Conservation (phyloP, 805 yeast genomes). For the Metschnikowia continentalis region DNA sequence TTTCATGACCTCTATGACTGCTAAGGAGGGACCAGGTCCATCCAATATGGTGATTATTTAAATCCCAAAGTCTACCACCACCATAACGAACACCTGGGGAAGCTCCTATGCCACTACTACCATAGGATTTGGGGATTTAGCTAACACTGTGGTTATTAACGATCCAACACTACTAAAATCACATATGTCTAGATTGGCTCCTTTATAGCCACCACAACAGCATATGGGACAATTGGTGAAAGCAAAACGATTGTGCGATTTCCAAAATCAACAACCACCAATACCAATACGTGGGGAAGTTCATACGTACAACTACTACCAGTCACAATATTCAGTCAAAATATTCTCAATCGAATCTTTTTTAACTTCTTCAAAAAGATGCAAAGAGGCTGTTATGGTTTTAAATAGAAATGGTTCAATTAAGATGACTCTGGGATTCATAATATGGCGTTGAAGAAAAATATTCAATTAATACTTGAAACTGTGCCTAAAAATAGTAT, state of each 20-base stretch:
- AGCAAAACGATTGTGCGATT: slow-evolving; percentile 8
- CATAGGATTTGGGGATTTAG: background rate
- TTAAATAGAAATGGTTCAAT: too few species aligned
- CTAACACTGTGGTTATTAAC: slow-evolving; percentile 11
- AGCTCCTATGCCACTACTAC: slow-evolving; percentile 9
- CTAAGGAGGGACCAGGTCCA: too few species aligned
- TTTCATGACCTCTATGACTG: background rate
- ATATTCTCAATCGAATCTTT: too few species aligned
- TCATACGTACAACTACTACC: slow-evolving; percentile 12
- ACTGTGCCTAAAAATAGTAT: too few species aligned
- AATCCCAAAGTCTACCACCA: slow-evolving; percentile 16
- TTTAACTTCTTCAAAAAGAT: too few species aligned
- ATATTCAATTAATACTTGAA: too few species aligned
- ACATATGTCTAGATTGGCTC: slow-evolving; percentile 8
- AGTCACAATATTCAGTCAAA: too few species aligned
- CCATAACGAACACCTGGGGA: slow-evolving; percentile 15
- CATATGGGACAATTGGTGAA: background rate
- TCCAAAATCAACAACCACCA: slow-evolving; percentile 8
- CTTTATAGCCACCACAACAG: slow-evolving; percentile 5
- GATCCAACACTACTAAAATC: slow-evolving; percentile 10
- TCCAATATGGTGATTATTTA: slow-evolving; percentile 10
- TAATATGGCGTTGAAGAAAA: too few species aligned
- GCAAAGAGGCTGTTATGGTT: too few species aligned
- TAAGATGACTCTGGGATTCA: too few species aligned
- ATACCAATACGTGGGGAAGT: background rate